Evolutionary conservation across 805 yeast species (phyloP), one percentile per base, ranked within the genome.

Genomic region (Candida rishiriensis): DNA sequence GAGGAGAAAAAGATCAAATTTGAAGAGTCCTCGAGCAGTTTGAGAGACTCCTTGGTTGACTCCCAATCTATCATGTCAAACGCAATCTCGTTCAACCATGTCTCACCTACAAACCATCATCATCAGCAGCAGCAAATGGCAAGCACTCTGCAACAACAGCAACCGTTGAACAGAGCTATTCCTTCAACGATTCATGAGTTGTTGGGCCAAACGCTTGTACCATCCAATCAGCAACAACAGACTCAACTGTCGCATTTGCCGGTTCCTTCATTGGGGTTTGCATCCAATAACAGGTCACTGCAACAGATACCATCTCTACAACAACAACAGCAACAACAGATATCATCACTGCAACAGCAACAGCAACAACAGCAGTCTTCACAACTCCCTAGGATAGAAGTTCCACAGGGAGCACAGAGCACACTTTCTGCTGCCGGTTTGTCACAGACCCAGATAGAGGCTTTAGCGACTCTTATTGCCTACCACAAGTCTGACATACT

Each of bases 391-490:
- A 75, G 76, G 51, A 78, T 81, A 13, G 75, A 76, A 0, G 87
- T 85, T 4, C 93, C 93, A 1, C 79, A 79, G 6, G 88, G 88
- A 10, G 91, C 90, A 2, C 76, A 78, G 49, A 64, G 71, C 16
- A 76, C 88, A 1, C 61, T 85, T 37, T 73, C 73, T 7, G 75
- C 78, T 7, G 88, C 83, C 2, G 93, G 93, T 0, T 70, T 85
- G 35, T 69, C 79, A 2, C 78, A 73, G 44, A 79, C 79, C 32
- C 93, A 85, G 59, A 84, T 85, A 12, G 87, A 83, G 54, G 79
- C 88, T 2, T 66, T 85, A 30, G 81, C 87, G 6, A 87, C 87
- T 0, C 69, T 85, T 41, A 78, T 85, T 29, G 90, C 89, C 0
- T 85, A 81, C 52, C 85, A 85, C 60, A 63, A 68, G 41, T 54